A percentile compares a stretch with the other conserved stretches of the same genome.
These are phyloP conservation scores for Alternaria dauci DNA, from an alignment of 2,329 filamentous ascomycete species.

Conservation along the genomic window DNA sequence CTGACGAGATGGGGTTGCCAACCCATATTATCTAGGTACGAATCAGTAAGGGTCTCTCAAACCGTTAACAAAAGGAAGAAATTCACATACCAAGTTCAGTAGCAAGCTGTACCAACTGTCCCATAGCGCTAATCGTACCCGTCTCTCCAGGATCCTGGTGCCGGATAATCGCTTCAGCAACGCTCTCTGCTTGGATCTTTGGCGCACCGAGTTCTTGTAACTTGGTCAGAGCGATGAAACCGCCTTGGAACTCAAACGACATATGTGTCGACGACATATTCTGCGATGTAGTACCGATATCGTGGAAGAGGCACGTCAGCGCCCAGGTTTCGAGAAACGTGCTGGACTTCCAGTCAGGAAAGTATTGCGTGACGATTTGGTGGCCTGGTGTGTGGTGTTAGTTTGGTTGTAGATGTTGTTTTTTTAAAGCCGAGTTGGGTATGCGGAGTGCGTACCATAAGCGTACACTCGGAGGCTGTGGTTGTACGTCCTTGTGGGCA, in stretches of 20 bases:
- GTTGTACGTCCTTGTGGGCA: neutral
- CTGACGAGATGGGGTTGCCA: conserved; percentile 2
- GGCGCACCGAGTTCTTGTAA: neutral
- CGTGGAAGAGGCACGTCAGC: conserved; percentile 9
- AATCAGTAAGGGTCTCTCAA: neutral
- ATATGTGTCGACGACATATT: conserved; percentile 4
- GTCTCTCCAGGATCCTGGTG: conserved; percentile 9
- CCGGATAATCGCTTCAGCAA: conserved; percentile 6
- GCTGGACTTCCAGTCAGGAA: neutral
- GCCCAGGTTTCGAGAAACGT: conserved; percentile 9
- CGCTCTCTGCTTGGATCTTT: conserved; percentile 3
- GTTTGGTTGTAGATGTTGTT: no score
- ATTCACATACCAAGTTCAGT: conserved; percentile 3
- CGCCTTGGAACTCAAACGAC: conserved; percentile 11
- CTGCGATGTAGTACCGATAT: conserved; percentile 3
- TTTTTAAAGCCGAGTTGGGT: neutral
- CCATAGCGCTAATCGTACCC: conserved; percentile 2
- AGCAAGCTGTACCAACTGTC: conserved; percentile 6
- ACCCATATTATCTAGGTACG: conserved; percentile 5
- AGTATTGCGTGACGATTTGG: neutral
- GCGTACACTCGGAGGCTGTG: conserved; percentile 9
- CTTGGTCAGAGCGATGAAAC: conserved; percentile 3
- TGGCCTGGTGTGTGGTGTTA: neutral
- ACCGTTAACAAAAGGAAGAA: no score
- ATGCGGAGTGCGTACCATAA: neutral